Conservation (phyloP, 2,329 filamentous ascomycete species). For the Fusarium falciforme region DNA sequence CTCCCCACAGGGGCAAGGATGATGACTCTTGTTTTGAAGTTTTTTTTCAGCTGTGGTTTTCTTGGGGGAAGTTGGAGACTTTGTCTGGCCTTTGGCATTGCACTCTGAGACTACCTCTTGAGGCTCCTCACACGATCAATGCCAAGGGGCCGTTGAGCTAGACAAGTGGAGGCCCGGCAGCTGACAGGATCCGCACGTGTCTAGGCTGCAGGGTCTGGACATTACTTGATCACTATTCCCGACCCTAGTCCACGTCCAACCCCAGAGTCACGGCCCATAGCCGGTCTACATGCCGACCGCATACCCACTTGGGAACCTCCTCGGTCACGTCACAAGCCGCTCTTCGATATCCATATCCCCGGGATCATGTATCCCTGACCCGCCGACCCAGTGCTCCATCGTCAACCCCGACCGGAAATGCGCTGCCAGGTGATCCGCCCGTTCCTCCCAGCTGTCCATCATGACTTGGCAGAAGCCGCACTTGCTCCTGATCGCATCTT, state of each 20-base stretch:
- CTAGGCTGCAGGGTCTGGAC: slow-evolving; percentile 10
- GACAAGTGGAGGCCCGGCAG: not conserved
- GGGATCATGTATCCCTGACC: slow-evolving; percentile 36
- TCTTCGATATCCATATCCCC: slow-evolving; percentile 21
- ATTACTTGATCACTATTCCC: not conserved
- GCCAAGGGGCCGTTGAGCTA: not conserved
- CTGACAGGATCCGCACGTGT: slow-evolving; percentile 18
- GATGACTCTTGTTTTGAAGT: not conserved
- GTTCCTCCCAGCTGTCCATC: slow-evolving; percentile 44
- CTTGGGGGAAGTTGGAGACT: not conserved
- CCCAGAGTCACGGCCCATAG: not conserved
- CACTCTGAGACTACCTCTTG: not conserved
- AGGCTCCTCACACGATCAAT: not conserved
- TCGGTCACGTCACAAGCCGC: not conserved
- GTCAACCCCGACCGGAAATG: slow-evolving; percentile 47
- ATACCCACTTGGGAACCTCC: slow-evolving; percentile 5
- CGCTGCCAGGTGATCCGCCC: slow-evolving; percentile 44
- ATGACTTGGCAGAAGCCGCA: slow-evolving; percentile 46
- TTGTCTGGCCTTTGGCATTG: not conserved
- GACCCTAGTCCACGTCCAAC: not conserved
- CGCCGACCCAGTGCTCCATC: slow-evolving; percentile 43
- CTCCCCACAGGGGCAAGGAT: slow-evolving; percentile 32
- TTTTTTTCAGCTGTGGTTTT: not conserved
- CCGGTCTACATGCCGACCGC: not conserved
- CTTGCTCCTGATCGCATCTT: slow-evolving; percentile 42